These are phyloP conservation scores for Candida lessepsii DNA, from an alignment of 805 yeast genomes.

Conservation along the genomic window DNA sequence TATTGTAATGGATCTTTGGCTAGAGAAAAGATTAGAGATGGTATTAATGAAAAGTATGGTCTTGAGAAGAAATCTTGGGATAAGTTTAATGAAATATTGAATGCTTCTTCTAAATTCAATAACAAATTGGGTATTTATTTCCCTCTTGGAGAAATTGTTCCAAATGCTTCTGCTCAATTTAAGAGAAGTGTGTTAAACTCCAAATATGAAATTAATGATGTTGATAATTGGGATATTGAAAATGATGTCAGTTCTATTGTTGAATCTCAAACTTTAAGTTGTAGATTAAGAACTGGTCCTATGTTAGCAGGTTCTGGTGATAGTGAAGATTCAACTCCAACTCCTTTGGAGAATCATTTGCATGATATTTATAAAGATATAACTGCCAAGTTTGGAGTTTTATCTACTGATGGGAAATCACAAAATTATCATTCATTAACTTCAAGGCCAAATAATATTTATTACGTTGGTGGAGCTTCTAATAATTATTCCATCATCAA, in stretches of 20 bases:
- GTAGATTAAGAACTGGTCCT: slow-evolving; percentile 78
- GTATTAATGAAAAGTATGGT: slow-evolving; percentile 47
- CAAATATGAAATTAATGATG: slow-evolving; percentile 23
- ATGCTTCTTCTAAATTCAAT: slow-evolving; percentile 33
- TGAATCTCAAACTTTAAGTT: slow-evolving; percentile 83
- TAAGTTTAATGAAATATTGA: slow-evolving; percentile 56
- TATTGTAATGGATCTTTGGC: slow-evolving; percentile 91
- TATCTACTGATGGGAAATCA: slow-evolving; percentile 49
- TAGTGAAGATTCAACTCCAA: slow-evolving; percentile 15
- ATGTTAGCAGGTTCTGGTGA: slow-evolving; percentile 47
- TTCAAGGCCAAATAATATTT: slow-evolving; percentile 64
- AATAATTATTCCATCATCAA: slow-evolving; percentile 65
- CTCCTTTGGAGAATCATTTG: slow-evolving; percentile 15
- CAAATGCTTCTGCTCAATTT: slow-evolving; percentile 68
- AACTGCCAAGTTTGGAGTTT: slow-evolving; percentile 36
- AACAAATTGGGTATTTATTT: slow-evolving; percentile 73
- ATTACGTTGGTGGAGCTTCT: slow-evolving; percentile 87
- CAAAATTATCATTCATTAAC: slow-evolving; percentile 45
- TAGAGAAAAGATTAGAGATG: slow-evolving; percentile 71
- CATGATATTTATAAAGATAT: slow-evolving; percentile 26
- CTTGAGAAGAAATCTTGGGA: slow-evolving; percentile 50
- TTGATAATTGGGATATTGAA: slow-evolving; percentile 45
- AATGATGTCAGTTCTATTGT: slow-evolving; percentile 74
- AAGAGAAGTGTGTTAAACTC: slow-evolving; percentile 47
- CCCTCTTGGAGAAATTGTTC: slow-evolving; percentile 89